Evolutionary conservation across 2,329 filamentous ascomycete genomes (phyloP), one percentile per base, ranked within the genome.

Genomic region (Chrysoporthe puriensis): DNA sequence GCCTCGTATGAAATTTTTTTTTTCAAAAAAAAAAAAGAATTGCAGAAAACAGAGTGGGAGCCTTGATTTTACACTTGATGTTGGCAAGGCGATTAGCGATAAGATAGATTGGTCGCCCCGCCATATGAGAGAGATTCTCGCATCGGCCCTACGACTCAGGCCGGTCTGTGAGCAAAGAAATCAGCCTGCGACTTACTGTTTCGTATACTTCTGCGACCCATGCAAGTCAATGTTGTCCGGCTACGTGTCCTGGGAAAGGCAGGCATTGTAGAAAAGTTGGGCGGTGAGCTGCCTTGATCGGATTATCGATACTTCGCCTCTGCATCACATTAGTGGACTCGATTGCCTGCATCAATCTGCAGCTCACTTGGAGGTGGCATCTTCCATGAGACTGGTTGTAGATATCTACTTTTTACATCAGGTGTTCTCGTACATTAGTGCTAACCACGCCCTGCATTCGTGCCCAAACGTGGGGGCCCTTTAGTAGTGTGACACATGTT

Each of bases 341-440:
- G n/a, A 18, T 54, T 32, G 50, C n/a, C 50, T 54, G 50, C 50
- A 54, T 54, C 7, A 54, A 21, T 13, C n/a, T 54, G 21, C 7
- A 54, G n/a, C n/a, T 32, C 26, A 54, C n/a, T 54, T 54, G 50
- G 50, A 54, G 50, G 50, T 54, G n/a, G n/a, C 7, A 21, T 54
- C n/a, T 54, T 11, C 8, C 50, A 21, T 54, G 50, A n/a, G 50
- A 54, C n/a, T 54, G 50, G 50, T 54, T 54, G 26, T 54, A 54
- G n/a, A 32, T 54, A 32, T 32, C n/a, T 54, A n/a, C 50, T 21
- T 54, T 54, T 32, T 32, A 1, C 50, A 21, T 54, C 50, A 54
- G 50, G n/a, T 54, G 21, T 5, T 32, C 11, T 32, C n/a, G 13
- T 54, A 54, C 50, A 54, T 26, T 54, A 26, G n/a, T 14, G 50